Conservation (phyloP, 1,284 basidiomycete genomes). For the Austroboletus niveus region DNA sequence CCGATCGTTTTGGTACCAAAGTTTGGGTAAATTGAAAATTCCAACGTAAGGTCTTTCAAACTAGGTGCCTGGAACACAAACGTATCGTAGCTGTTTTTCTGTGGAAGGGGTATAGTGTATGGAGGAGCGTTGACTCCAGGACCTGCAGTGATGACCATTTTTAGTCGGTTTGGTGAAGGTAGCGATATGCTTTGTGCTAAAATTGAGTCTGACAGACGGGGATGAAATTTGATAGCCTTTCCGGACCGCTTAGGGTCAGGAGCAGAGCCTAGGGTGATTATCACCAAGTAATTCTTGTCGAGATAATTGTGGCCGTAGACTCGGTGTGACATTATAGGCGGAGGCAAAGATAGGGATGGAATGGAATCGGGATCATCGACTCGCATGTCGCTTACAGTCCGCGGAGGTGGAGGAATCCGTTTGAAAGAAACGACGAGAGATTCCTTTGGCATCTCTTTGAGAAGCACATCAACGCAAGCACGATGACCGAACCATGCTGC, state of each 20-base stretch:
- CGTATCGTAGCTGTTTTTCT: constrained; percentile 76
- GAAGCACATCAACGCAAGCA: constrained; percentile 71
- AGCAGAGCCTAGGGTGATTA: constrained; percentile 77
- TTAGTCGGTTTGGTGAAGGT: constrained; percentile 80
- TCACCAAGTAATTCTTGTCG: constrained; percentile 85
- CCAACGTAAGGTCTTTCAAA: constrained; percentile 76
- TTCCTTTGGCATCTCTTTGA: constrained; percentile 44
- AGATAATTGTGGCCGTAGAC: constrained; percentile 92
- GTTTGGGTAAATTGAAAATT: constrained; percentile 96
- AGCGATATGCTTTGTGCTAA: constrained; percentile 46
- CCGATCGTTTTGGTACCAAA: constrained; percentile 99
- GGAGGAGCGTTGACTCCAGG: constrained; percentile 83
- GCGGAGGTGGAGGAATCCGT: constrained; percentile 11
- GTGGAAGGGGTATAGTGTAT: constrained; percentile 85
- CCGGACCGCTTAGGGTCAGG: constrained; percentile 25
- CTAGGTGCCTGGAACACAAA: constrained; percentile 83
- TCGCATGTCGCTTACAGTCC: constrained; percentile 26
- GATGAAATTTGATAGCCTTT: constrained; percentile 60
- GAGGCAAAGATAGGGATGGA: constrained; percentile 90
- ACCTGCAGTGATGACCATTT: constrained; percentile 86
- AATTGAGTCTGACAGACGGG: constrained; percentile 64
- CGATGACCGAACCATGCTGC: constrained; percentile 98
- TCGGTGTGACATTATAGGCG: constrained; percentile 96
- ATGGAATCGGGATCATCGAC: constrained; percentile 78
- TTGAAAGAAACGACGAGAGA: constrained; percentile 10